Evolutionary conservation across 2,329 filamentous ascomycete species (phyloP), one percentile per base, ranked within the genome.

Genomic region (Colletotrichum somersetense): DNA sequence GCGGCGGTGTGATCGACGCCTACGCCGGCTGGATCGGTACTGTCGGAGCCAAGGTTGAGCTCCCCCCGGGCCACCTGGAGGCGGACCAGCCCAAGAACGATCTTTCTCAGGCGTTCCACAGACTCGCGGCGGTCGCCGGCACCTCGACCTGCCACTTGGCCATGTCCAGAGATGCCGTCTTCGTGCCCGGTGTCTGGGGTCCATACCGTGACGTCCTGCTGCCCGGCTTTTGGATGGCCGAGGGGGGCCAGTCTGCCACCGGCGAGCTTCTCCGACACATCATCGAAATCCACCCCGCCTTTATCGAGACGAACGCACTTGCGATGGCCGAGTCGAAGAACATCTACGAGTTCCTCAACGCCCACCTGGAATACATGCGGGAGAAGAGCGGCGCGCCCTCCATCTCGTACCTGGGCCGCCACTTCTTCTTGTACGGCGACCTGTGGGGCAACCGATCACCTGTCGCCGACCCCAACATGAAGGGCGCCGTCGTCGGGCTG

Each of bases 21-120:
- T 99, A 99, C 78, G 96, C 96, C 72, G 96, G 96, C 75, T 99
- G 96, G 96, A 96, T 99, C 76, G 96, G 96, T 73, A 98, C 96
- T 1, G 96, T 99, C n/a, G 96, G 96, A 71, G 96, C 96, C 73
- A 98, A 98, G 82, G 94, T 98, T 77, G 87, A 88, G 52, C 62
- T 75, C 33, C 69, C 68, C 14, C 84, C 87, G 69, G 89, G 92
- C 67, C 88, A 92, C 59, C 87, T 96, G 50, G 91, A 92, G 79
- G 86, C 89, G 72, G 88, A 88, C 46, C 86, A 88, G 5, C 88
- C 93, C 1, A 91, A 92, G 79, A 97, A 97, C 82, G 94, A 97
- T 79, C 89, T 96, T n/a, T 89, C 92, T 2, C 95, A 98, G 82
- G 96, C 96, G 7, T 98, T 98, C 78, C 95, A 92, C 46, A 93